Base-by-base conservation (phyloP, 805 yeast genomes). In the Debaryomyces hansenii region DNA sequence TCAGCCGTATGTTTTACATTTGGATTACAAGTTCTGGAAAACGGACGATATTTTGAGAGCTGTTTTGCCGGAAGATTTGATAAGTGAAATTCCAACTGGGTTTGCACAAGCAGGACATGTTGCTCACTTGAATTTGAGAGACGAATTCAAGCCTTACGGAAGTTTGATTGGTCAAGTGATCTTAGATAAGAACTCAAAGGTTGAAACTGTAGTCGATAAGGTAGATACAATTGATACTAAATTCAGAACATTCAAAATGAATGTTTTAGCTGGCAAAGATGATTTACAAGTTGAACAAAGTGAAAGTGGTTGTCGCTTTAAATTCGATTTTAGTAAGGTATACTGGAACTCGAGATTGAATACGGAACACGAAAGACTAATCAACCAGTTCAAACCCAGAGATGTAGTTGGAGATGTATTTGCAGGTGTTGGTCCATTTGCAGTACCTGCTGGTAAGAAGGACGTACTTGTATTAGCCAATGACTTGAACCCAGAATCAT, bases 401-500 rank as follows among this genome's bases (percentile, higher is more conserved):
- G 86, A 85, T 48, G 87, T 90, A 5, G 87, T 95, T 0, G 89
- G 90, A 57, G 99, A 94, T 70, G 97, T 90, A 0, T 88, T 95
- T 82, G 98, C 97, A 0, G 99, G 99, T 40, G 98, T 94, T 1
- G 99, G 99, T 0, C 99, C 99, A 4, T 94, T 95, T 71, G 92
- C 96, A 1, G 82, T 94, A 1, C 99, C 99, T 0, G 96, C 97
- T 0, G 98, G 91, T 11, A 90, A 86, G 64, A 88, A 85, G 50
- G 78, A 79, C 12, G 86, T 84, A 9, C 63, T 91, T 43, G 96
- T 89, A 0, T 73, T 94, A 55, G 97, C 97, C 9, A 94, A 91
- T 62, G 99, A 94, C 64, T 73, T 94, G 62, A 94, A 94, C 59
- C 98, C 97, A 0, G 87, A 85, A 49, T 84, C 96, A 48, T 87